Evolutionary conservation across 352 stramenopile genomes (phyloP).

Genomic region (Saprolegnia parasitica): DNA sequence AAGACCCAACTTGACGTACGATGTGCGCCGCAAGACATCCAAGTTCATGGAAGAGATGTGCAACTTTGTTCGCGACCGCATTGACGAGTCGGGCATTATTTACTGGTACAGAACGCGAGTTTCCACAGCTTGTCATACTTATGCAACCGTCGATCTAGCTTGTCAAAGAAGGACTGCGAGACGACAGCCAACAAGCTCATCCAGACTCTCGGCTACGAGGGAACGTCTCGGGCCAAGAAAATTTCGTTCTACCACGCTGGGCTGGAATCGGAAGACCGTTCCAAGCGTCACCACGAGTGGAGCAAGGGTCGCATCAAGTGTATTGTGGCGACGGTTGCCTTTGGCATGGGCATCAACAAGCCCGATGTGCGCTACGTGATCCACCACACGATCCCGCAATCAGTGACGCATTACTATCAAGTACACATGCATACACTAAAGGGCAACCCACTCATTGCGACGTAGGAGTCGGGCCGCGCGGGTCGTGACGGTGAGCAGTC

Average conservation of each 20-base stretch:
- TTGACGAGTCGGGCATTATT: conserved; percentile 86
- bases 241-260: conserved; percentile 85
- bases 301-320: conserved; percentile 88
- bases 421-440: conserved; percentile 32
- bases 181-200: conserved; percentile 76
- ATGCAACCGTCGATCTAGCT: conserved; percentile 33
- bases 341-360: conserved; percentile 89
- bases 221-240: conserved; percentile 53
- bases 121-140: background rate
- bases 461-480: conserved; percentile 73
- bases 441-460: background rate
- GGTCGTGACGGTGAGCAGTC: conserved; percentile 77
- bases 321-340: conserved; percentile 83
- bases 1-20: conserved; percentile 81
- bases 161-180: conserved; percentile 87
- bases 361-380: conserved; percentile 87
- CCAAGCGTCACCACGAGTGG: conserved; percentile 77
- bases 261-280: conserved; percentile 68
- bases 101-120: conserved; percentile 54
- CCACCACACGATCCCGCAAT: conserved; percentile 84
- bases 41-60: conserved; percentile 81
- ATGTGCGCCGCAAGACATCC: conserved; percentile 69
- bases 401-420: conserved; percentile 88
- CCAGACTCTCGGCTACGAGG: conserved; percentile 68
- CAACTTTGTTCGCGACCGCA: conserved; percentile 68